These are phyloP conservation scores for Gracilariopsis chorda DNA, from an alignment of 23 red algal species.

Conservation along the genomic window DNA sequence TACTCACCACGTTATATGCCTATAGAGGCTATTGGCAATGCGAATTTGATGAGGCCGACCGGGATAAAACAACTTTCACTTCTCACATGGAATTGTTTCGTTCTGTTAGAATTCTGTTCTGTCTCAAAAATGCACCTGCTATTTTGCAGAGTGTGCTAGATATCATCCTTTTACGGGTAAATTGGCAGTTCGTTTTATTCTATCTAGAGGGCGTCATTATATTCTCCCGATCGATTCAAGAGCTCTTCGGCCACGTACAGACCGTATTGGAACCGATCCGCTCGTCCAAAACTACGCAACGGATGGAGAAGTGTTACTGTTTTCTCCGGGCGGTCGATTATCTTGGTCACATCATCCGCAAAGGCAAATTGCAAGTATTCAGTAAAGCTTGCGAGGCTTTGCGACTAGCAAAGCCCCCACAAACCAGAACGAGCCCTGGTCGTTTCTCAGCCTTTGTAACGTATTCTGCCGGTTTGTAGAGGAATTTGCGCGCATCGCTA, in stretches of 20 bases:
- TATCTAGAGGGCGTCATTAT: not conserved
- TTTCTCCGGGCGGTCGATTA: not conserved
- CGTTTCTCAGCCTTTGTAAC: not conserved
- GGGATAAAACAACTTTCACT: not conserved
- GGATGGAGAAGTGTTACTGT: not conserved
- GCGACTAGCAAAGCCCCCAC: not conserved
- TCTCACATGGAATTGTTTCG: not conserved
- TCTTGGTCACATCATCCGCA: not conserved
- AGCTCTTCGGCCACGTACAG: not conserved
- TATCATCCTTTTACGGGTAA: not conserved
- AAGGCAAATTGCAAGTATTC: not conserved
- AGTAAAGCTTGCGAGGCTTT: not conserved
- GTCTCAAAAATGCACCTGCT: not conserved
- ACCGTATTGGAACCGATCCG: not conserved
- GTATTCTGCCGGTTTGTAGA: not conserved
- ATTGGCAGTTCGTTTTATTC: not conserved
- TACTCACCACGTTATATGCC: not conserved
- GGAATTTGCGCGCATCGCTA: not conserved
- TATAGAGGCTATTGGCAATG: not conserved
- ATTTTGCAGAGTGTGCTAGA: not conserved
- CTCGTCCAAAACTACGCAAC: not conserved
- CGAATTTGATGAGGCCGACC: not conserved
- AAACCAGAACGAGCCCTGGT: not conserved
- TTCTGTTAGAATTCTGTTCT: not conserved
- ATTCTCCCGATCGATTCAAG: not conserved